phyloP scores from a whole-genome alignment of 768 basidiomycete genomes.

The Baorangia bicolor region DNA sequence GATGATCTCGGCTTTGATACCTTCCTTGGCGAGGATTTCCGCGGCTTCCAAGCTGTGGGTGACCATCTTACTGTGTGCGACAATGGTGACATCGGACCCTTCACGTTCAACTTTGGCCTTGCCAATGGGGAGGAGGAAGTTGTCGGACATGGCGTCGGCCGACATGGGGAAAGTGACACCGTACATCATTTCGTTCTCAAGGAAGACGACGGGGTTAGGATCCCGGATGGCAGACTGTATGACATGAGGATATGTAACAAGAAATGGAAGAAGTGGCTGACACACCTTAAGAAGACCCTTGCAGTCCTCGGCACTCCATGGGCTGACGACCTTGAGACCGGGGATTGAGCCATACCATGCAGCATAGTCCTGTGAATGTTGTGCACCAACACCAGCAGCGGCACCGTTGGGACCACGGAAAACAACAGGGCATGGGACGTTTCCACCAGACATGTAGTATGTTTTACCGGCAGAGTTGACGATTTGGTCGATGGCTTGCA shows the following conservation, averaged over 20 bases:
- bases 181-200: slow-evolving; percentile 99
- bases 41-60: slow-evolving; percentile 94
- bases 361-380: slow-evolving; percentile 97
- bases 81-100: slow-evolving; percentile 92
- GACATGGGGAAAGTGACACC: slow-evolving; percentile 98
- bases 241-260: neutral
- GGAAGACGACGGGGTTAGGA: slow-evolving; percentile 97
- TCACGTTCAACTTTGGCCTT: slow-evolving; percentile 95
- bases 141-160: slow-evolving; percentile 89
- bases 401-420: slow-evolving; percentile 99
- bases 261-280: neutral
- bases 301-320: slow-evolving; percentile 99
- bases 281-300: slow-evolving; percentile 93
- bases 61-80: slow-evolving; percentile 99
- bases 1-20: slow-evolving; percentile 96
- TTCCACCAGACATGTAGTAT: slow-evolving; percentile 99
- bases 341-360: slow-evolving; percentile 93
- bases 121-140: slow-evolving; percentile 94
- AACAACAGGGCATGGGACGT: slow-evolving; percentile 96
- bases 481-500: slow-evolving; percentile 99
- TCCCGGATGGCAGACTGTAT: slow-evolving; percentile 91
- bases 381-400: slow-evolving; percentile 93
- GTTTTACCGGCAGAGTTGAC: slow-evolving; percentile 99
- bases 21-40: slow-evolving; percentile 90
- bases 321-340: slow-evolving; percentile 95